phyloP scores from a whole-genome alignment of 495 filamentous ascomycete genomes.

The Annulohypoxylon maeteangense region DNA sequence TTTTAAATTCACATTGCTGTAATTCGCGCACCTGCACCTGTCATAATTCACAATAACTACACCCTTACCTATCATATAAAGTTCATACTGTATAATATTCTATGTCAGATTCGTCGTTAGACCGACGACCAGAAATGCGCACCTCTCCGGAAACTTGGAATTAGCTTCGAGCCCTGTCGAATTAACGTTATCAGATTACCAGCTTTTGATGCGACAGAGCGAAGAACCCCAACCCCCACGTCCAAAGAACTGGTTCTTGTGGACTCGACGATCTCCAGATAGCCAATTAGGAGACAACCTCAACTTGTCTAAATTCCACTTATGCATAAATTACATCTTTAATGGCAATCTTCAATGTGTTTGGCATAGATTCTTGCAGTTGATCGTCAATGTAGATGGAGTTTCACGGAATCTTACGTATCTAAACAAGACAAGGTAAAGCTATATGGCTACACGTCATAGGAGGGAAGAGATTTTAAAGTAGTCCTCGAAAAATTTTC shows the following conservation, averaged over 20 bases:
- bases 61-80: background rate
- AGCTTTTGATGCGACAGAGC: background rate
- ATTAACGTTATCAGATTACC: constrained; percentile 35
- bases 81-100: background rate
- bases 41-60: background rate
- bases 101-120: constrained; percentile 2
- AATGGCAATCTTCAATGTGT: background rate
- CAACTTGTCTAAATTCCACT: background rate
- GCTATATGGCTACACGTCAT: background rate
- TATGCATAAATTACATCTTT: background rate
- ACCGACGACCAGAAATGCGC: constrained; percentile 7
- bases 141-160: constrained; percentile 21
- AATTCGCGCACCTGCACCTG: constrained; percentile 37
- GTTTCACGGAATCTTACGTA: background rate
- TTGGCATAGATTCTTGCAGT: background rate
- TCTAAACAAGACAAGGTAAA: background rate
- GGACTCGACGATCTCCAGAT: constrained; percentile 1
- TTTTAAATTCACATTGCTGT: constrained; percentile 11
- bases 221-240: constrained; percentile 27
- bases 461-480: background rate
- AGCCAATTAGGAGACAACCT: constrained; percentile 11
- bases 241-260: constrained; percentile 1
- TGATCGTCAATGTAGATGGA: background rate
- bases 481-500: background rate
- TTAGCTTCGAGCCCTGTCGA: constrained; percentile 22